Evolutionary conservation across 2,329 filamentous ascomycete species (phyloP).

Genomic region (Fusarium setosum): DNA sequence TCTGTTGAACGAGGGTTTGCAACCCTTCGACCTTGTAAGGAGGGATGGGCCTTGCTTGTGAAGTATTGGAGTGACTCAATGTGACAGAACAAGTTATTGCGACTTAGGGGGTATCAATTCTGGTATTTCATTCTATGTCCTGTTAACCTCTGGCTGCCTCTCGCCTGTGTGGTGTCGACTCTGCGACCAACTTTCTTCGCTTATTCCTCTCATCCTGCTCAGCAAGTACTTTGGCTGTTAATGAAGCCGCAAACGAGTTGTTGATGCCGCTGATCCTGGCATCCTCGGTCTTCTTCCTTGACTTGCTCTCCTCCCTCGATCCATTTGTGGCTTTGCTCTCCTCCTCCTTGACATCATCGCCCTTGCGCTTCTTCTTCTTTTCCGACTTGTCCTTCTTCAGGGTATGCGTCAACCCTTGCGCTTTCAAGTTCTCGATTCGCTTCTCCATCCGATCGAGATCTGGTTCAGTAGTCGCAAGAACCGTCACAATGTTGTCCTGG

Average conservation of each 20-base stretch:
- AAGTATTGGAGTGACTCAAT: too few relatives aligned
- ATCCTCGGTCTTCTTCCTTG: conserved; percentile 47
- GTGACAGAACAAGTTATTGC: too few relatives aligned
- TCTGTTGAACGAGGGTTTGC: too few relatives aligned
- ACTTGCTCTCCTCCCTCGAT: conserved; percentile 42
- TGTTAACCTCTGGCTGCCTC: conserved; percentile 29
- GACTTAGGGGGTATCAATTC: conserved; percentile 13
- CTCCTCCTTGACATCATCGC: conserved; percentile 49
- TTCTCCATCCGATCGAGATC: conserved; percentile 77
- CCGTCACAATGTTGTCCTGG: conserved; percentile 81
- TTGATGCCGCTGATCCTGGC: conserved; percentile 76
- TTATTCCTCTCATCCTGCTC: conserved; percentile 89
- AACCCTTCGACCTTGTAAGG: too few relatives aligned
- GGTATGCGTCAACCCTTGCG: conserved; percentile 82
- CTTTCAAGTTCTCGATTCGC: conserved; percentile 75
- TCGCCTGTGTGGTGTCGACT: conserved; percentile 14
- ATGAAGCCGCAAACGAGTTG: conserved; percentile 84
- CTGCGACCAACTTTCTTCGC: conserved; percentile 71
- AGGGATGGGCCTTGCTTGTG: too few relatives aligned
- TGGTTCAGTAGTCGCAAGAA: conserved; percentile 76
- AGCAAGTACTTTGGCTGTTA: conserved; percentile 87
- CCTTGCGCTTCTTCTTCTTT: conserved; percentile 78
- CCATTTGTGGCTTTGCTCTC: conserved; percentile 63
- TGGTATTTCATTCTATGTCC: background rate
- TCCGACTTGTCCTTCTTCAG: conserved; percentile 81